These are phyloP conservation scores for Panicum hallii DNA, from an alignment of 202 grass and related monocot species.

Conservation along the genomic window DNA sequence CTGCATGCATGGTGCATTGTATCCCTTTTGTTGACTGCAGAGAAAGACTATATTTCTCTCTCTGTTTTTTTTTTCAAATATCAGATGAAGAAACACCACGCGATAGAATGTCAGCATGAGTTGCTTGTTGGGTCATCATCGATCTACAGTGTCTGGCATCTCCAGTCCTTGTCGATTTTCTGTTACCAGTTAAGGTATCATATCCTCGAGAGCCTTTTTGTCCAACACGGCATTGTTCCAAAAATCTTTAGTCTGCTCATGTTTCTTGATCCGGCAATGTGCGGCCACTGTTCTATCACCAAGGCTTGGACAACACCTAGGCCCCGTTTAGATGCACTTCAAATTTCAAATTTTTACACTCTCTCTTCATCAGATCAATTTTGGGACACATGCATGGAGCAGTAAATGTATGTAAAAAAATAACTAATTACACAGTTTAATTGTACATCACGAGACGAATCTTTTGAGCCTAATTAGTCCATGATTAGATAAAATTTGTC, in stretches of 20 bases:
- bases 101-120: constrained; percentile 24
- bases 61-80: not conserved
- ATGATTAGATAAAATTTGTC: too few species aligned
- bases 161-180: constrained; percentile 2
- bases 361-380: too few species aligned
- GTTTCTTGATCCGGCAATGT: constrained; percentile 30
- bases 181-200: constrained; percentile 10
- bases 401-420: too few species aligned
- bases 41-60: not conserved
- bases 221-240: not conserved
- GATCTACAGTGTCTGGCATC: not conserved
- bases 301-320: constrained; percentile 33
- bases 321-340: too few species aligned
- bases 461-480: too few species aligned
- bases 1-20: not conserved
- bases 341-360: too few species aligned
- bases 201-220: constrained; percentile 12
- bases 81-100: not conserved
- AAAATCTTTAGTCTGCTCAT: constrained; percentile 1
- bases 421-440: too few species aligned
- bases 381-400: too few species aligned
- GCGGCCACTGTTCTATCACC: constrained; percentile 35
- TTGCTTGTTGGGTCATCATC: constrained; percentile 10
- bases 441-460: too few species aligned
- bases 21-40: constrained; percentile 29